These are phyloP conservation scores for Venturia oleaginea DNA, from an alignment of 2,329 filamentous ascomycete genomes.

Conservation along the genomic window DNA sequence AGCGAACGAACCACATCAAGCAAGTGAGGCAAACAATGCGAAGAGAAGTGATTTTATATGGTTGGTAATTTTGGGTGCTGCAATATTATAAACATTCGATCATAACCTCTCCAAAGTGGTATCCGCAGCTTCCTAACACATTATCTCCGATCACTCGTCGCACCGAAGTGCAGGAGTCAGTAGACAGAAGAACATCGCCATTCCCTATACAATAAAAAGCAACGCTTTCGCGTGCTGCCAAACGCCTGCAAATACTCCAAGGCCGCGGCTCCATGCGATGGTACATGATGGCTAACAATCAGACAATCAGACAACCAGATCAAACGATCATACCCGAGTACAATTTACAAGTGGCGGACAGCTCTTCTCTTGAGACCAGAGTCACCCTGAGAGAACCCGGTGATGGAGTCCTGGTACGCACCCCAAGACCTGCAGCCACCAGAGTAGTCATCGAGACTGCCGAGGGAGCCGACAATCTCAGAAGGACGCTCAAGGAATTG, in stretches of 20 bases:
- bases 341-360: conserved; percentile 5
- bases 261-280: neutral
- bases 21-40: neutral
- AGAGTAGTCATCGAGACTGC: conserved; percentile 19
- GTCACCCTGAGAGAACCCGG: conserved; percentile 1
- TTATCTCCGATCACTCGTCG: neutral
- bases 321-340: neutral
- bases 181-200: neutral
- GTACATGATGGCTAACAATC: neutral
- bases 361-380: conserved; percentile 12
- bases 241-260: conserved; percentile 2
- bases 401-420: conserved; percentile 10
- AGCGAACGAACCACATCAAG: neutral
- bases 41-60: neutral
- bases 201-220: neutral
- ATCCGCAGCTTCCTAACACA: neutral
- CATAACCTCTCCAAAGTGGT: neutral
- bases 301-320: neutral
- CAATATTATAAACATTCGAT: neutral
- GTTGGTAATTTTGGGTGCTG: neutral
- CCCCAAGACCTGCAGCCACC: conserved; percentile 24
- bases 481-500: conserved; percentile 15
- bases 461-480: conserved; percentile 15
- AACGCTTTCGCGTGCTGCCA: neutral
- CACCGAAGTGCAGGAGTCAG: neutral